Percentiles rank a stretch among this genome's conserved stretches.
Conservation (phyloP, 129 eudicot genomes). For the Escallonia herrerae region DNA sequence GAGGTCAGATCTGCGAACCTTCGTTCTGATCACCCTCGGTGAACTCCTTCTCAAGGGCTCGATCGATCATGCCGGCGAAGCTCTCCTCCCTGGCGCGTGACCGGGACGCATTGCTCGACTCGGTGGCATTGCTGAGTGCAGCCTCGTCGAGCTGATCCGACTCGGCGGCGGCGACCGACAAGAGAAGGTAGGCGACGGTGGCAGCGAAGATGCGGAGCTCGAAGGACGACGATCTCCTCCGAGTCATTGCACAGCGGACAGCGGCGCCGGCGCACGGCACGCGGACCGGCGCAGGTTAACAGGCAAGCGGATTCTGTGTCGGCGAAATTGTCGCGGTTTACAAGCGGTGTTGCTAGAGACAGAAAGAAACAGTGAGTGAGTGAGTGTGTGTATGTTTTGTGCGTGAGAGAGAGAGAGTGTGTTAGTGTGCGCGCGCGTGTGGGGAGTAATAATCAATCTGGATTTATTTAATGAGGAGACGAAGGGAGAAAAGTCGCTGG, state of each 20-base stretch:
- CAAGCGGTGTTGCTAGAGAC: neutral
- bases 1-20: constrained; percentile 60
- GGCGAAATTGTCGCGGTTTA: neutral
- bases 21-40: constrained; percentile 67
- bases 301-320: neutral
- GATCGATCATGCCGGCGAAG: constrained; percentile 92
- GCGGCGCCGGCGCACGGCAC: constrained; percentile 25
- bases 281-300: constrained; percentile 22
- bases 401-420: neutral
- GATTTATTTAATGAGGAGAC: no score
- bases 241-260: constrained; percentile 28
- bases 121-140: constrained; percentile 18
- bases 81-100: constrained; percentile 48
- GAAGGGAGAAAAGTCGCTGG: no score
- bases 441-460: no score
- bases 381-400: no score
- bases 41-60: constrained; percentile 84
- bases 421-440: no score
- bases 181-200: constrained; percentile 12
- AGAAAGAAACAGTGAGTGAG: neutral
- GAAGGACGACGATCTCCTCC: constrained; percentile 14
- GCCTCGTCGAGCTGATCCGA: constrained; percentile 24
- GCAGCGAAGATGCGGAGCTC: constrained; percentile 10
- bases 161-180: constrained; percentile 7
- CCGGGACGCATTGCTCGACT: constrained; percentile 16